Conservation (phyloP, 2,329 filamentous ascomycete species). For the Aspergillus novofumigatus region DNA sequence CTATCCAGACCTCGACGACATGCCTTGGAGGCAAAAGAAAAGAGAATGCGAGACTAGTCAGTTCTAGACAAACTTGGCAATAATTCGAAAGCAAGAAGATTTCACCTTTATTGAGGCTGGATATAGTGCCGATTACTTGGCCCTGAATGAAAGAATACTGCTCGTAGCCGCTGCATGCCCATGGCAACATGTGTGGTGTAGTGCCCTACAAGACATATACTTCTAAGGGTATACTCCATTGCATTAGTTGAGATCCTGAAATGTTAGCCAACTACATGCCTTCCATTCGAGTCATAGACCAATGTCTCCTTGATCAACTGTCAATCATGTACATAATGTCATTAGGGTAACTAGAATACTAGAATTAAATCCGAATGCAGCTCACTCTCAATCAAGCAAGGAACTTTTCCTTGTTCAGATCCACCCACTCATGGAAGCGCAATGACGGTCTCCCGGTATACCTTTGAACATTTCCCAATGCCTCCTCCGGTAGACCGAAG, state of each 20-base stretch:
- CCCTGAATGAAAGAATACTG: no score
- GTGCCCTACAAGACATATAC: no score
- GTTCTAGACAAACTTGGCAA: neutral
- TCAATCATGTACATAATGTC: neutral
- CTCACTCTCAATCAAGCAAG: neutral
- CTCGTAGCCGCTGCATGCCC: no score
- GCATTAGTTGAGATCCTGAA: no score
- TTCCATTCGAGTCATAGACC: no score
- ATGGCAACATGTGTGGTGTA: no score
- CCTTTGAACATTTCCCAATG: slow-evolving; percentile 28
- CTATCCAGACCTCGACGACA: neutral
- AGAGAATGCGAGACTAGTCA: no score
- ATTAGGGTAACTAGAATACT: neutral
- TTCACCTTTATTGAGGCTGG: no score
- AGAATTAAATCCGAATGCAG: no score
- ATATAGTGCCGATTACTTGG: no score
- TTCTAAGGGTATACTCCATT: neutral
- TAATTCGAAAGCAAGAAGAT: neutral
- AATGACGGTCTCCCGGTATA: slow-evolving; percentile 28
- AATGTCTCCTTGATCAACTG: neutral
- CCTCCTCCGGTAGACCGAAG: slow-evolving; percentile 1
- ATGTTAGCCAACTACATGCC: neutral
- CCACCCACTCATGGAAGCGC: slow-evolving; percentile 33
- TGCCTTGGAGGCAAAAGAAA: neutral
- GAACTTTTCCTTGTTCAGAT: slow-evolving; percentile 26